A percentile compares a stretch with the other conserved stretches of the same genome.
Evolutionary conservation across 805 yeast species (phyloP).

Genomic region (Metschnikowia arizonensis): DNA sequence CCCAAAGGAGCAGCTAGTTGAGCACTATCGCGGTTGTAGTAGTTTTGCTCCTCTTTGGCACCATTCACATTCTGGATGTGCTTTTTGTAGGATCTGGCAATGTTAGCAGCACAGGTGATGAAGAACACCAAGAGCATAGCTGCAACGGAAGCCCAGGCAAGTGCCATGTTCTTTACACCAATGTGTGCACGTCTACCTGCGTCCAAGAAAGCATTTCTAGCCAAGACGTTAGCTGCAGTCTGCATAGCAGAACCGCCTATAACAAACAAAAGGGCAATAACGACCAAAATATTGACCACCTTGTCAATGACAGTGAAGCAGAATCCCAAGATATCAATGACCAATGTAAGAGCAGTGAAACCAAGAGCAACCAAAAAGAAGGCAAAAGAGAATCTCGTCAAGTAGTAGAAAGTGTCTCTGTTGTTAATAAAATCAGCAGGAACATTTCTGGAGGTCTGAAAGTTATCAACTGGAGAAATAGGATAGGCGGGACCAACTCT

Average conservation of each 20-base stretch:
- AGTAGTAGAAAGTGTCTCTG: constrained; percentile 57
- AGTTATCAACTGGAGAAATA: constrained; percentile 76
- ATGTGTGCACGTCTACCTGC: constrained; percentile 43
- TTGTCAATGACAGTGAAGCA: constrained; percentile 54
- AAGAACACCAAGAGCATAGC: constrained; percentile 47
- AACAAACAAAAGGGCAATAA: constrained; percentile 50
- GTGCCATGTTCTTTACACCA: constrained; percentile 57
- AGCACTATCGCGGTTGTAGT: constrained; percentile 16
- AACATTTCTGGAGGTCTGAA: constrained; percentile 47
- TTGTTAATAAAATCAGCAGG: constrained; percentile 51
- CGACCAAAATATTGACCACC: constrained; percentile 48
- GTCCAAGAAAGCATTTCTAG: constrained; percentile 59
- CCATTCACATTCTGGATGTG: constrained; percentile 42
- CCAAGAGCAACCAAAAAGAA: constrained; percentile 56
- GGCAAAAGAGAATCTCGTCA: constrained; percentile 64
- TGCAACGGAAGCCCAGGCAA: constrained; percentile 69
- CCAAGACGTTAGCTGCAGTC: constrained; percentile 77
- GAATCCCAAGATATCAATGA: constrained; percentile 51
- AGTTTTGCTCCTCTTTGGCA: constrained; percentile 16
- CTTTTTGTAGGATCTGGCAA: constrained; percentile 47
- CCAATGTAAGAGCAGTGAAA: constrained; percentile 59
- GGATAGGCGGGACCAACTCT: constrained; percentile 72
- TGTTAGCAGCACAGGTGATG: constrained; percentile 48
- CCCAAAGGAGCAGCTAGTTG: constrained; percentile 24
- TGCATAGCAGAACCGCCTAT: constrained; percentile 64